Conservation (phyloP, 139 green algal genomes). For the Axilococcus clingmanii region DNA sequence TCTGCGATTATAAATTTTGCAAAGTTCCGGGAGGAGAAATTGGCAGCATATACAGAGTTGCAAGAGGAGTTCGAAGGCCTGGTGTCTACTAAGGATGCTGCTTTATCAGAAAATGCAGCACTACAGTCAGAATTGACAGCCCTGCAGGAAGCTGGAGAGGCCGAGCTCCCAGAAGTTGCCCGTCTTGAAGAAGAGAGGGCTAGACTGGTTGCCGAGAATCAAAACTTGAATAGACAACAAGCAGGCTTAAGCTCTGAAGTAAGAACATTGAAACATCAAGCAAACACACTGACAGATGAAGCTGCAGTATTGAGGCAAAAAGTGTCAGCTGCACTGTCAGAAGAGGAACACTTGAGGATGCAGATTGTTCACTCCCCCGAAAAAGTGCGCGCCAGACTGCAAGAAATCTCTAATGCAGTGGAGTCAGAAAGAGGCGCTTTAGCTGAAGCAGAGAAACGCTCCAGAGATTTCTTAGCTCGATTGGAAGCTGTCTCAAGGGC, state of each 20-base stretch:
- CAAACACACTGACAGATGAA: conserved; percentile 42
- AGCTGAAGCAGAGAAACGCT: conserved; percentile 25
- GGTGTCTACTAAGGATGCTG: conserved; percentile 26
- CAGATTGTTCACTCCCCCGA: conserved; percentile 68
- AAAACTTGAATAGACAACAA: conserved; percentile 64
- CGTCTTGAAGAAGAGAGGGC: conserved; percentile 41
- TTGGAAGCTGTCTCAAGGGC: conserved; percentile 41
- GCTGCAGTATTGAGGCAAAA: conserved; percentile 50
- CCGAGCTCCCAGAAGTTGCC: conserved; percentile 36
- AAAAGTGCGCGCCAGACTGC: conserved; percentile 26
- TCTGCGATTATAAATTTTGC: conserved; percentile 92
- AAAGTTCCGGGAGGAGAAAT: conserved; percentile 89
- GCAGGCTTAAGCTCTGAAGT: conserved; percentile 47
- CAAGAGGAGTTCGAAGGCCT: conserved; percentile 32
- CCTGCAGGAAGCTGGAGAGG: conserved; percentile 34
- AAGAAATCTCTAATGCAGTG: conserved; percentile 29
- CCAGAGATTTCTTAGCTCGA: conserved; percentile 25
- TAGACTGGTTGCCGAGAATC: conserved; percentile 43
- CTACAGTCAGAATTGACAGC: conserved; percentile 43
- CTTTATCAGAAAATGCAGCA: conserved; percentile 31
- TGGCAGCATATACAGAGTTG: conserved; percentile 54
- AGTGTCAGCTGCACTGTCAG: conserved; percentile 36
- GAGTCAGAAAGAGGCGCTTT: conserved; percentile 28
- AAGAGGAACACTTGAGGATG: conserved; percentile 47
- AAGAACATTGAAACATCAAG: conserved; percentile 42